These are phyloP conservation scores for Saccharomycopsis guyanensis DNA, from an alignment of 805 yeast genomes.

Conservation along the genomic window DNA sequence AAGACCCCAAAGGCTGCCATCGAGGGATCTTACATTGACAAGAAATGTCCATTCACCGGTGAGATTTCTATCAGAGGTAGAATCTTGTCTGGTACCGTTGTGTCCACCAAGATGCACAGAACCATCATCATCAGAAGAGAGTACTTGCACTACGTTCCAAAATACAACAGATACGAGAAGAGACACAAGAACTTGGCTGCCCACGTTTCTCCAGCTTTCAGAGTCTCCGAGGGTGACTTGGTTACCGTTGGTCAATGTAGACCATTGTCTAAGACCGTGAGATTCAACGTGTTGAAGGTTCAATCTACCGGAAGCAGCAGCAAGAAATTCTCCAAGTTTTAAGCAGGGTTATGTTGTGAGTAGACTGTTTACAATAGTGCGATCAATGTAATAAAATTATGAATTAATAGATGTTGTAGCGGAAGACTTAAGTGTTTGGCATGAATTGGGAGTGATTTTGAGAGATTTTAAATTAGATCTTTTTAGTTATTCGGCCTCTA, in stretches of 20 bases:
- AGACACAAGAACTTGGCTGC: constrained; percentile 99
- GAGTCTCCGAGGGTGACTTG: constrained; percentile 97
- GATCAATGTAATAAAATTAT: neutral
- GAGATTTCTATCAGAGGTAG: constrained; percentile 97
- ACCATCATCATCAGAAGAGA: constrained; percentile 99
- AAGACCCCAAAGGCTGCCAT: constrained; percentile 99
- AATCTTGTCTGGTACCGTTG: constrained; percentile 98
- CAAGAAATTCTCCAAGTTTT: constrained; percentile 97
- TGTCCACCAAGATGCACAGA: constrained; percentile 99
- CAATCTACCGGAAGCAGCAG: constrained; percentile 75
- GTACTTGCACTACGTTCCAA: constrained; percentile 99
- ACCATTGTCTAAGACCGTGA: constrained; percentile 98
- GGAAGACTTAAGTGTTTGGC: too few relatives aligned
- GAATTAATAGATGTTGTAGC: neutral
- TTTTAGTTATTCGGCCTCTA: too few relatives aligned
- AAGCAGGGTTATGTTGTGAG: constrained; percentile 34
- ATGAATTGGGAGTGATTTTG: too few relatives aligned
- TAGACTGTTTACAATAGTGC: neutral
- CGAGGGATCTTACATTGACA: constrained; percentile 98
- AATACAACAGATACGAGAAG: constrained; percentile 99
- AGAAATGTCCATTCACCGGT: constrained; percentile 99
- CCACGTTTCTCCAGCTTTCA: constrained; percentile 99
- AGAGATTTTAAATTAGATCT: too few relatives aligned
- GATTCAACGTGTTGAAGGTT: constrained; percentile 98
- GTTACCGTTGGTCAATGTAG: constrained; percentile 99